phyloP scores from a whole-genome alignment of 139 green algal genomes.

The Astrephomene gubernaculifera region DNA sequence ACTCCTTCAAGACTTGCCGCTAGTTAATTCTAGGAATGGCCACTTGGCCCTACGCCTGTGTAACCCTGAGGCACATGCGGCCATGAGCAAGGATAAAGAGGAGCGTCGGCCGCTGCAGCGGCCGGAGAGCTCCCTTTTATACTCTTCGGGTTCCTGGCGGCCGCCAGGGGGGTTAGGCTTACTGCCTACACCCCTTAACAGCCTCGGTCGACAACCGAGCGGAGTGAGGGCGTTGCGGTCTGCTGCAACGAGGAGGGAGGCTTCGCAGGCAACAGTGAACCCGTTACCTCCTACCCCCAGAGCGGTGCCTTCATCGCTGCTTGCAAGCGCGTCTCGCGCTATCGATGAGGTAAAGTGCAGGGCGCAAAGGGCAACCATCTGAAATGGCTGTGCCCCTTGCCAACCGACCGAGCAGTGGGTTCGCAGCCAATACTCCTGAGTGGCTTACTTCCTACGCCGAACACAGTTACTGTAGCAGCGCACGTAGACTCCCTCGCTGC shows the following conservation, averaged over 20 bases:
- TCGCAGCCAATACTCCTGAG: too few relatives aligned
- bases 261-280: too few relatives aligned
- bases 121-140: constrained; percentile 9
- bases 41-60: too few relatives aligned
- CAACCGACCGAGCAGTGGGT: too few relatives aligned
- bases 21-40: too few relatives aligned
- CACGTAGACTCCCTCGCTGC: too few relatives aligned
- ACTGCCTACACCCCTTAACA: constrained; percentile 17
- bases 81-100: constrained; percentile 32
- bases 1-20: too few relatives aligned
- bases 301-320: neutral
- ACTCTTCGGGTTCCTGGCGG: constrained; percentile 21
- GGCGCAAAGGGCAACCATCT: too few relatives aligned
- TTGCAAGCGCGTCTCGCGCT: neutral
- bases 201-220: neutral
- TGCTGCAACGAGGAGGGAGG: neutral
- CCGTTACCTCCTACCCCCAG: too few relatives aligned
- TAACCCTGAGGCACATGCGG: constrained; percentile 4
- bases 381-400: too few relatives aligned
- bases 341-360: constrained; percentile 25
- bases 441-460: too few relatives aligned
- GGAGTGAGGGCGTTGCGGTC: neutral
- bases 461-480: too few relatives aligned
- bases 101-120: neutral
- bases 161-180: constrained; percentile 7